Percentiles rank a stretch among this genome's conserved stretches.
These are phyloP conservation scores for Nakazawaea ishiwadae DNA, from an alignment of 805 yeast species.

Conservation along the genomic window DNA sequence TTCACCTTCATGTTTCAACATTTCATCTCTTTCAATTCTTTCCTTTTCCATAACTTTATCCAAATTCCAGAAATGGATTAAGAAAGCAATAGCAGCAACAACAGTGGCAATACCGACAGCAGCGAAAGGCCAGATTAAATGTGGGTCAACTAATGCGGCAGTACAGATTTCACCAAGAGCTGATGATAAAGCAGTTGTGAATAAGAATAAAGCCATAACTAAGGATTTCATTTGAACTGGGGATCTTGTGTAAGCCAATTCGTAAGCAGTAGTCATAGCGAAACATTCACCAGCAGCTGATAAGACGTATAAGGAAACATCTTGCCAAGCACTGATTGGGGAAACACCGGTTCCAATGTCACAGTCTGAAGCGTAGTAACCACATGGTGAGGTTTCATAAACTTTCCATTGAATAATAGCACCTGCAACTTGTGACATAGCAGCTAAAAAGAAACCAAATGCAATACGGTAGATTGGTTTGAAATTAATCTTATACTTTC, in stretches of 20 bases:
- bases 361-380: slow-evolving; percentile 28
- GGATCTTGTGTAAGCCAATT: slow-evolving; percentile 42
- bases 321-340: slow-evolving; percentile 23
- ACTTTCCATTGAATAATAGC: slow-evolving; percentile 45
- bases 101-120: slow-evolving; percentile 34
- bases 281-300: slow-evolving; percentile 44
- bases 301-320: slow-evolving; percentile 22
- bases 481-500: slow-evolving; percentile 37
- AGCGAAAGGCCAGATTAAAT: slow-evolving; percentile 37
- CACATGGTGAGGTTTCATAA: slow-evolving; percentile 48
- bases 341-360: slow-evolving; percentile 20
- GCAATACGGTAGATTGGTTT: slow-evolving; percentile 40
- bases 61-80: slow-evolving; percentile 26
- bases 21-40: slow-evolving; percentile 16
- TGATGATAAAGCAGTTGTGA: slow-evolving; percentile 39
- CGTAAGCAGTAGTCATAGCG: slow-evolving; percentile 39
- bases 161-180: slow-evolving; percentile 40
- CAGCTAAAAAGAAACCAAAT: slow-evolving; percentile 44
- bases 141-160: slow-evolving; percentile 35
- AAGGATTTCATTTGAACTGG: slow-evolving; percentile 42
- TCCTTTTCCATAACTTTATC: slow-evolving; percentile 23
- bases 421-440: slow-evolving; percentile 42
- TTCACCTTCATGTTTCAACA: slow-evolving; percentile 2
- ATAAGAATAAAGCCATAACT: slow-evolving; percentile 31
- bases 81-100: slow-evolving; percentile 26